Percentiles rank a stretch among this genome's conserved stretches.
phyloP scores from a whole-genome alignment of 2,329 filamentous ascomycete species.

The Podosphaera fusca region DNA sequence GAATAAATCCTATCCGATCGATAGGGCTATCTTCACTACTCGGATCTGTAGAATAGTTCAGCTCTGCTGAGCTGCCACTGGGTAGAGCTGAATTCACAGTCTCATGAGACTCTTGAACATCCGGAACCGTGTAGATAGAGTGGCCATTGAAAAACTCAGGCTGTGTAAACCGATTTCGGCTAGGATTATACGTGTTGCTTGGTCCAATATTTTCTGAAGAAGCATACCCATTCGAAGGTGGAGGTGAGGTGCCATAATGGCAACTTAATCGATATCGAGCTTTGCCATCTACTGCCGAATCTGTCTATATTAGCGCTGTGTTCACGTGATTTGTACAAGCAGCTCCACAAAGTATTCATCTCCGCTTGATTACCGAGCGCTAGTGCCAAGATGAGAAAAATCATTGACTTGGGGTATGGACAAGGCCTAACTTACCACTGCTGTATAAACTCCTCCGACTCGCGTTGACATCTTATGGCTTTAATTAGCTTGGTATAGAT shows the following conservation, averaged over 20 bases:
- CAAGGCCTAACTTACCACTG: not conserved
- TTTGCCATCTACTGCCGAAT: not conserved
- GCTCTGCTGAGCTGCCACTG: constrained; percentile 47
- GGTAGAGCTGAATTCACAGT: constrained; percentile 60
- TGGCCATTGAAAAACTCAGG: constrained; percentile 13
- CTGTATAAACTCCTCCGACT: not conserved
- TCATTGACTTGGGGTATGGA: not conserved
- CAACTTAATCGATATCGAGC: not conserved
- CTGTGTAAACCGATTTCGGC: constrained; percentile 15
- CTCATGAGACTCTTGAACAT: constrained; percentile 40
- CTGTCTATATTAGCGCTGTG: too few species aligned
- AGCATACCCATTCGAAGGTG: constrained; percentile 13
- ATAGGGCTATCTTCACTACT: constrained; percentile 81
- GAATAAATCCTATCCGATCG: constrained; percentile 41
- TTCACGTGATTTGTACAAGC: not conserved
- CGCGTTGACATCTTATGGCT: not conserved
- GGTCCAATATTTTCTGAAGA: constrained; percentile 11
- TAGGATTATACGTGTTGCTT: constrained; percentile 15
- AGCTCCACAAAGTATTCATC: not conserved
- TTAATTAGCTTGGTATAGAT: not conserved
- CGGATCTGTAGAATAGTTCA: constrained; percentile 65
- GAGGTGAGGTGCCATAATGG: not conserved
- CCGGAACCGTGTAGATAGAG: constrained; percentile 12
- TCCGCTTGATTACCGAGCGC: too few species aligned
- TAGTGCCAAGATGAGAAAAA: not conserved